These are phyloP conservation scores for Metschnikowia henanensis DNA, from an alignment of 805 yeast genomes.

Conservation along the genomic window DNA sequence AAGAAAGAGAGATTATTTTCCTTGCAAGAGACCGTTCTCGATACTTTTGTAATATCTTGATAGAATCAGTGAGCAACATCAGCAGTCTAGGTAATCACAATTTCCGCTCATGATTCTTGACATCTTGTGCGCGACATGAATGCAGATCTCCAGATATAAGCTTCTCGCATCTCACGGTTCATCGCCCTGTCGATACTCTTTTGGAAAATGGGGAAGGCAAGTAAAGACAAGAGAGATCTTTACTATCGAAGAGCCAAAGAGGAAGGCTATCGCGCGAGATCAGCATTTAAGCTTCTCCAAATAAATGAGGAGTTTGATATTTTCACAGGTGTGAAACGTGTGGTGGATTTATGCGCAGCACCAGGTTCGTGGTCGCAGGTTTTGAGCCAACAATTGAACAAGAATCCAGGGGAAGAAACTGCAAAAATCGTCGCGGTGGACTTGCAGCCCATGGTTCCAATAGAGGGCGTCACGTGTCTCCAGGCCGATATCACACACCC, in stretches of 20 bases:
- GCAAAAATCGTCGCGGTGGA: slow-evolving; percentile 92
- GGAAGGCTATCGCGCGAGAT: slow-evolving; percentile 96
- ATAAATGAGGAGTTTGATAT: slow-evolving; percentile 87
- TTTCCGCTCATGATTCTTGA: too few relatives aligned
- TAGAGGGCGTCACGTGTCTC: slow-evolving; percentile 82
- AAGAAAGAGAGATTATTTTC: too few relatives aligned
- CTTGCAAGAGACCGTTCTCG: too few relatives aligned
- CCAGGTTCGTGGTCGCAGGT: slow-evolving; percentile 91
- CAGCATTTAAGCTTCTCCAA: slow-evolving; percentile 92
- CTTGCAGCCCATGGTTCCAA: slow-evolving; percentile 96
- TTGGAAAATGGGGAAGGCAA: slow-evolving; percentile 72
- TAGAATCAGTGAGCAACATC: too few relatives aligned
- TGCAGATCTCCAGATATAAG: not conserved
- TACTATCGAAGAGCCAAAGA: slow-evolving; percentile 94
- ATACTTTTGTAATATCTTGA: too few relatives aligned
- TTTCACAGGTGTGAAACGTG: slow-evolving; percentile 70
- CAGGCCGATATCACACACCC: slow-evolving; percentile 99
- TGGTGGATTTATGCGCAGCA: slow-evolving; percentile 94
- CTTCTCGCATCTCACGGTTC: slow-evolving; percentile 6
- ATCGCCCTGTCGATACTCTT: not conserved
- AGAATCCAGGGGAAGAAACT: slow-evolving; percentile 28
- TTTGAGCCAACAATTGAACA: slow-evolving; percentile 61
- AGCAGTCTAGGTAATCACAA: too few relatives aligned
- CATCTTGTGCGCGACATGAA: slow-evolving; percentile 8
- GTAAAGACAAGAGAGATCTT: slow-evolving; percentile 92